Conservation (phyloP, 2,329 filamentous ascomycete species). For the Fusarium goolgardi region DNA sequence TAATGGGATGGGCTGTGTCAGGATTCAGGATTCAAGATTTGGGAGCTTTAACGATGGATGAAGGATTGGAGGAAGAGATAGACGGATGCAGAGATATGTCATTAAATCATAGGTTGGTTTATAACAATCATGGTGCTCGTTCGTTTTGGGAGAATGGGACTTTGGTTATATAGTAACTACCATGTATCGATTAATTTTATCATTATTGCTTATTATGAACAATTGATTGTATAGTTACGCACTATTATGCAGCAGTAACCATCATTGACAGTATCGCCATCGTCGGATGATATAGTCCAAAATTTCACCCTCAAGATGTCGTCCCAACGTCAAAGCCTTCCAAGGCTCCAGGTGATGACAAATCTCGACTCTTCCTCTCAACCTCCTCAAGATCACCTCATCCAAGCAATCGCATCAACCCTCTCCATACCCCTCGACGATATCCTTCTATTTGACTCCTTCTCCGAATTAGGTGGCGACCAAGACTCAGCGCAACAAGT, state of each 20-base stretch:
- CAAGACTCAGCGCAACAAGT: slow-evolving; percentile 49
- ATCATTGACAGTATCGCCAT: background rate
- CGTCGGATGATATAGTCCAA: background rate
- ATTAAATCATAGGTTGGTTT: background rate
- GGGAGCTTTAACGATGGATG: background rate
- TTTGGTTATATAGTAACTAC: background rate
- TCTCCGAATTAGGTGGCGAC: slow-evolving; percentile 58
- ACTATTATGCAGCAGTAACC: slow-evolving; percentile 1
- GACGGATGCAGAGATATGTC: slow-evolving; percentile 9
- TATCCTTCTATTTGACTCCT: slow-evolving; percentile 57
- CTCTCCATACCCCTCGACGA: slow-evolving; percentile 50
- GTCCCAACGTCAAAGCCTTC: slow-evolving; percentile 27
- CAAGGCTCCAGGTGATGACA: slow-evolving; percentile 40
- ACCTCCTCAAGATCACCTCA: slow-evolving; percentile 46
- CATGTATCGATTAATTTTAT: background rate
- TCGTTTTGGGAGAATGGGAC: background rate
- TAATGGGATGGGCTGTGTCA: slow-evolving; percentile 2
- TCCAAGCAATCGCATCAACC: slow-evolving; percentile 52
- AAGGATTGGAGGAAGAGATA: background rate
- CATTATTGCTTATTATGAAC: background rate
- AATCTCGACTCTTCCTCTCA: slow-evolving; percentile 36
- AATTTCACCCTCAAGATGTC: background rate
- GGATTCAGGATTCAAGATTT: slow-evolving; percentile 24
- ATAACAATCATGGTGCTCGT: slow-evolving; percentile 7
- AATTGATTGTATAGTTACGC: background rate